These are phyloP conservation scores for Colletotrichum sp. DNA, from an alignment of 2,329 filamentous ascomycete species.

Conservation along the genomic window DNA sequence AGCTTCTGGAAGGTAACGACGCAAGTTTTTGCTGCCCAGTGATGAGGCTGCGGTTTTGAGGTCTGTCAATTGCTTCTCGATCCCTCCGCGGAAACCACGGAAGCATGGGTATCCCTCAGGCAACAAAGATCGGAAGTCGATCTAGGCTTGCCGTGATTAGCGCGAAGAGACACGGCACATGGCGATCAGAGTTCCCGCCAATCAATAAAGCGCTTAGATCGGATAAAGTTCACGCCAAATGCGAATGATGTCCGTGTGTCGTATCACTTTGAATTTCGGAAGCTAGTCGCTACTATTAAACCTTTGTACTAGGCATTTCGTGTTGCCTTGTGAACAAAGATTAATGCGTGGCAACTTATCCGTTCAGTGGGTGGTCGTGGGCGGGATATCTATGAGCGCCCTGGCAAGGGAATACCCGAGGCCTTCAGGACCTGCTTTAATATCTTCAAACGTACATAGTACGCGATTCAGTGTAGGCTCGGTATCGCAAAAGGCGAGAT, in stretches of 20 bases:
- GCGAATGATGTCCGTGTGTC: not conserved
- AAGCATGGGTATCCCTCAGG: not conserved
- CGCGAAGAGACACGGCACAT: not conserved
- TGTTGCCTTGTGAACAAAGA: not conserved
- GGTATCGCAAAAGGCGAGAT: not conserved
- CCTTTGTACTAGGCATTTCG: not conserved
- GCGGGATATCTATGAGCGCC: not conserved
- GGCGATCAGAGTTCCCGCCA: not conserved
- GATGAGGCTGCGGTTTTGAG: not conserved
- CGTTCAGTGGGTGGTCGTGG: not conserved
- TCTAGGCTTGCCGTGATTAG: not conserved
- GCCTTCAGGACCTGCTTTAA: not conserved
- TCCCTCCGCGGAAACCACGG: not conserved
- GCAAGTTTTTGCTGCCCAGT: not conserved
- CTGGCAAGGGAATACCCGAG: not conserved
- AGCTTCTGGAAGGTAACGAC: not conserved
- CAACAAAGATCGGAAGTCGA: not conserved
- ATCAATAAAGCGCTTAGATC: not conserved
- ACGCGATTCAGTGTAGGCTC: not conserved
- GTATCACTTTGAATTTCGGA: not conserved
- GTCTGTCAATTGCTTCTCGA: not conserved
- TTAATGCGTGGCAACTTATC: not conserved
- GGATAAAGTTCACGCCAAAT: not conserved
- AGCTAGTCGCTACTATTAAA: not conserved
- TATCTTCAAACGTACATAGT: not conserved